Percentiles rank a stretch among this genome's conserved stretches.
These are phyloP conservation scores for Mycena galericulata DNA, from an alignment of 768 basidiomycete genomes.

Conservation along the genomic window DNA sequence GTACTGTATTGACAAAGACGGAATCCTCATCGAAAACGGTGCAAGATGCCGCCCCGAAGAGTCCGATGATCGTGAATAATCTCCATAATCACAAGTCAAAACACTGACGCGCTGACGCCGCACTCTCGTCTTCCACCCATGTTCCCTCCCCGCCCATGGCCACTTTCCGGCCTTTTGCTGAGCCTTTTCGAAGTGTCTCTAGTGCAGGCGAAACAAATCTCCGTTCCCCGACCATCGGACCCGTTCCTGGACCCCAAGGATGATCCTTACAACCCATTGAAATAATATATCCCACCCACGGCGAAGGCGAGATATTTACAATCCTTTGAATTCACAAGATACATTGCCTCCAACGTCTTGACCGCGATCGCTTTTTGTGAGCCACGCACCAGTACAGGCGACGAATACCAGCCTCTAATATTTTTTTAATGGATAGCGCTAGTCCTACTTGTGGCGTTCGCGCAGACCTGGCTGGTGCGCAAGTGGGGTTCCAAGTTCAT, in stretches of 20 bases:
- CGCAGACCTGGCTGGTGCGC: conserved; percentile 56
- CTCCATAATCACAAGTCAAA: too few species aligned
- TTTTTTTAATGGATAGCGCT: conserved; percentile 47
- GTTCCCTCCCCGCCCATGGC: too few species aligned
- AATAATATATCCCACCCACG: too few species aligned
- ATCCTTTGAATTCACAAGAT: too few species aligned
- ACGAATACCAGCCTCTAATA: neutral
- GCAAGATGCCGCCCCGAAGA: too few species aligned
- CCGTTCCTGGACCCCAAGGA: conserved; percentile 64
- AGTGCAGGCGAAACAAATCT: conserved; percentile 11
- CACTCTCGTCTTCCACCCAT: too few species aligned
- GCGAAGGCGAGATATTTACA: too few species aligned
- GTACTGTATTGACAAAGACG: too few species aligned
- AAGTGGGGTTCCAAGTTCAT: conserved; percentile 68
- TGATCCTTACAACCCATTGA: conserved; percentile 65
- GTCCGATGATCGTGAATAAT: too few species aligned
- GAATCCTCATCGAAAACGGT: too few species aligned
- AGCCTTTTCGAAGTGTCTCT: conserved; percentile 3
- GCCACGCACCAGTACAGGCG: conserved; percentile 12
- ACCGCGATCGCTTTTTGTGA: conserved; percentile 62
- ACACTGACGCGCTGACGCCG: too few species aligned
- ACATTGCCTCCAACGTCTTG: conserved; percentile 66
- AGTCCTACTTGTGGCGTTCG: conserved; percentile 53
- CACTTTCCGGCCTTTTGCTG: neutral
- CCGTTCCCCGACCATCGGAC: conserved; percentile 50